Conservation (phyloP, 768 basidiomycete species). For the Leucogyrophana mollusca region DNA sequence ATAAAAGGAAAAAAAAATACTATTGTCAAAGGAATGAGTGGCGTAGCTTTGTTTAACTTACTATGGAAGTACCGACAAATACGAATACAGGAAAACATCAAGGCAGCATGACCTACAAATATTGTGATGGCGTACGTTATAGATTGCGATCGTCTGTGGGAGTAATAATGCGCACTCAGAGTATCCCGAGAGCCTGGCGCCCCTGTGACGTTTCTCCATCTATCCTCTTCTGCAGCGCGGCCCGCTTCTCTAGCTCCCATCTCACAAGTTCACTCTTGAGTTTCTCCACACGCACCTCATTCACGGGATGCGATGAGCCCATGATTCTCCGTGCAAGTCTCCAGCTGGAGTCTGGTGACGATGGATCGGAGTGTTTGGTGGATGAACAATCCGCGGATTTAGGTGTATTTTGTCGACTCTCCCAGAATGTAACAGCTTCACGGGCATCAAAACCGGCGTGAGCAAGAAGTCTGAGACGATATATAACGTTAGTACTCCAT, state of each 20-base stretch:
- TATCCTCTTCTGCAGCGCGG: constrained; percentile 17
- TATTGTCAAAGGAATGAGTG: too few relatives aligned
- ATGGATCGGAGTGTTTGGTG: constrained; percentile 8
- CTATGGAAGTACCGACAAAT: too few relatives aligned
- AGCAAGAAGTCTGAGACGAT: constrained; percentile 86
- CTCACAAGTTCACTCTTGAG: constrained; percentile 43
- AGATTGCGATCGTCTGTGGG: too few relatives aligned
- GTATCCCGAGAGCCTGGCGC: too few relatives aligned
- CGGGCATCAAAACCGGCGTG: constrained; percentile 90
- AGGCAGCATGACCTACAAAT: too few relatives aligned
- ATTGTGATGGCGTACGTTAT: too few relatives aligned
- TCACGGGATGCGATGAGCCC: constrained; percentile 45
- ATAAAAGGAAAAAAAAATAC: too few relatives aligned
- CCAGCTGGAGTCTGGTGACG: constrained; percentile 6
- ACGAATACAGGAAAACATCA: too few relatives aligned
- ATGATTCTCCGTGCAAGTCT: constrained; percentile 28
- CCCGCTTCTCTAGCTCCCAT: constrained; percentile 41
- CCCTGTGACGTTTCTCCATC: constrained; percentile 15
- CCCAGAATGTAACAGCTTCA: constrained; percentile 82
- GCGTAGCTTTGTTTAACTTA: too few relatives aligned
- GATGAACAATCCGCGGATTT: constrained; percentile 20
- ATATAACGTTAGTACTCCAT: too few relatives aligned
- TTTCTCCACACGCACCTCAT: constrained; percentile 38
- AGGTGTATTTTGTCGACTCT: constrained; percentile 42
- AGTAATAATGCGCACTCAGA: too few relatives aligned